Base-by-base conservation (phyloP, 495 filamentous ascomycete genomes). In the Pseudomonodictys pantanalensis region DNA sequence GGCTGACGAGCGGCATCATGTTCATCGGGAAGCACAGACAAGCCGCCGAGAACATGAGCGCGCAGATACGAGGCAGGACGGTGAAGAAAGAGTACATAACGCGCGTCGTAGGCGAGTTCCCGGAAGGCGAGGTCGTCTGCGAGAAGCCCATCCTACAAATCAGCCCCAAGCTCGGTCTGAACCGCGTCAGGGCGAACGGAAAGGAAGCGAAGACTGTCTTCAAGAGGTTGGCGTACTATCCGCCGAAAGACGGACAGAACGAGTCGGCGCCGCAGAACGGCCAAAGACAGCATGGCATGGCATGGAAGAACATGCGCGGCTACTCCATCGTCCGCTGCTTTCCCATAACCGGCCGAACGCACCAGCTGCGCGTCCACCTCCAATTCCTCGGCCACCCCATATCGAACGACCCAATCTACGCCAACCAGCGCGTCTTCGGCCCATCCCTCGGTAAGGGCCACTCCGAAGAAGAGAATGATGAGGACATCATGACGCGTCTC, bases 331-430 rank as follows among this genome's bases (percentile, higher is more conserved):
- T 98, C 24, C 87, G 92, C 64, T 97, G 95, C 69, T 80, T 92
- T 47, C 93, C 93, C 0, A 80, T 97, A 20, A 98, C 93, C 0
- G 93, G 93, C 0, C 83, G 93, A 45, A 98, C 93, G 6, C 93
- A 98, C 68, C 93, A 98, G 69, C 83, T 98, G 18, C 83, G 93
- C 23, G 95, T 98, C 10, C 93, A 98, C 67, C 81, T 98, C 1
- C 93, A 98, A 68, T 96, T 88, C 69, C 75, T 98, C 10, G 93
- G 93, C 8, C 88, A 98, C 66, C 95, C 93, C 2, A 97, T 98
- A 66, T 83, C 87, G 47, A 97, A 97, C 70, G 93, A 98, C 69
- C 93, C 93, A 2, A 98, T 98, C 59, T 98, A 98, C 71, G 90
- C 88, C 65, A 97, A 97, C 67, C 86, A 89, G 56, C 83, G 83